Evolutionary conservation across 805 yeast genomes (phyloP), one percentile per base, ranked within the genome.

Genomic region (Starmerella tilneyi): DNA sequence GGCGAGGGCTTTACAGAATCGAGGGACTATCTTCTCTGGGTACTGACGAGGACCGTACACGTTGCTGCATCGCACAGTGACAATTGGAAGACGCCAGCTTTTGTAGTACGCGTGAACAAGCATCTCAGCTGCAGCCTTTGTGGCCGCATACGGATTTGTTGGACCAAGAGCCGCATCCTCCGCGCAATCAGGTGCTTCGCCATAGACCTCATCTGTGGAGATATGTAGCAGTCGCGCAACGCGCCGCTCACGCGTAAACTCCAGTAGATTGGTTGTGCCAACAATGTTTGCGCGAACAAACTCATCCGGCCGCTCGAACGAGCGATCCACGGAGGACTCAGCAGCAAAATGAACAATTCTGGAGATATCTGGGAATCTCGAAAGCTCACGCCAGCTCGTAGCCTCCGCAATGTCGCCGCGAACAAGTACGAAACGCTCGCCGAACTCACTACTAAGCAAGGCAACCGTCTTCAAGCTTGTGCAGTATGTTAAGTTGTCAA

Each of bases 201-300:
- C 80, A 50, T 75, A 75, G 0, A 75, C 79, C 50, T 75, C 80
- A 54, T 75, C 80, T 0, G 80, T 75, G 9, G 79, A 75, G 36
- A 75, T 62, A 52, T 75, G 78, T 5, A 74, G 40, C 32, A 72
- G 62, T 12, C 54, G 43, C 15, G 40, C 47, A 9, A 63, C 43
- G 12, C 39, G 38, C 31, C 40, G 43, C 31, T 47, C 43, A 24
- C 72, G 58, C 16, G 62, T 56, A 20, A 63, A 60, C 52, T 75
- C 78, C 5, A 75, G 60, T 15, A 75, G 47, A 20, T 65, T 68
- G 47, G 71, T 76, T 1, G 76, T 67, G 9, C 74, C 68, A 2
- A 70, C 29, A 3, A 72, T 66, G 49, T 75, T 75, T 33, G 72
- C 71, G 5, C 47, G 48, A 9, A 73, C 65, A 53, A 72, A 73